phyloP scores from a whole-genome alignment of 768 basidiomycete genomes.

The Amanita pseudoporphyria region DNA sequence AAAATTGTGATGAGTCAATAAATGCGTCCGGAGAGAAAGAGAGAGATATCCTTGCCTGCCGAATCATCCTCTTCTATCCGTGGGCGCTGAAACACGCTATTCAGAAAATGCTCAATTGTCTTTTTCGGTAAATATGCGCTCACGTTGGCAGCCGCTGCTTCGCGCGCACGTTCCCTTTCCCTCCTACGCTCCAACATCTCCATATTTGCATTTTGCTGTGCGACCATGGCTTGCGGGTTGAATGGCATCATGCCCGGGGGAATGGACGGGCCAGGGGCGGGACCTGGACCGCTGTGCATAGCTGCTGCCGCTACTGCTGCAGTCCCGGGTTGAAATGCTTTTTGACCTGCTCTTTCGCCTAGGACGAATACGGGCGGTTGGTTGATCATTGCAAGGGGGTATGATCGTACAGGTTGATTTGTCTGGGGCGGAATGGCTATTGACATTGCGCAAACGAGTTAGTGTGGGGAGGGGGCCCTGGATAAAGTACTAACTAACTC shows the following conservation, averaged over 20 bases:
- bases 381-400: constrained; percentile 58
- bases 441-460: neutral
- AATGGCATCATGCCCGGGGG: constrained; percentile 24
- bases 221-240: constrained; percentile 54
- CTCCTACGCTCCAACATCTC: constrained; percentile 58
- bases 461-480: too few relatives aligned
- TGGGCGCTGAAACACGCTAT: constrained; percentile 19
- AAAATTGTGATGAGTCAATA: too few relatives aligned
- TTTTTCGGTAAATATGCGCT: neutral
- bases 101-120: neutral
- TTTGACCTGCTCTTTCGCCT: constrained; percentile 68
- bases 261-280: constrained; percentile 17
- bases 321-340: constrained; percentile 35
- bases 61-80: constrained; percentile 54
- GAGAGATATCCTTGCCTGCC: too few relatives aligned
- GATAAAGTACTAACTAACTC: too few relatives aligned
- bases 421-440: constrained; percentile 55
- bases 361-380: constrained; percentile 63
- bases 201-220: constrained; percentile 66
- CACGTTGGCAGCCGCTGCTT: constrained; percentile 18
- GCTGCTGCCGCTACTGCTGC: too few relatives aligned
- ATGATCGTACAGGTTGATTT: constrained; percentile 55
- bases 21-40: neutral
- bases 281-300: constrained; percentile 20
- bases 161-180: constrained; percentile 44